phyloP scores from a whole-genome alignment of 1,284 basidiomycete genomes.

The Blastosporella zonata region DNA sequence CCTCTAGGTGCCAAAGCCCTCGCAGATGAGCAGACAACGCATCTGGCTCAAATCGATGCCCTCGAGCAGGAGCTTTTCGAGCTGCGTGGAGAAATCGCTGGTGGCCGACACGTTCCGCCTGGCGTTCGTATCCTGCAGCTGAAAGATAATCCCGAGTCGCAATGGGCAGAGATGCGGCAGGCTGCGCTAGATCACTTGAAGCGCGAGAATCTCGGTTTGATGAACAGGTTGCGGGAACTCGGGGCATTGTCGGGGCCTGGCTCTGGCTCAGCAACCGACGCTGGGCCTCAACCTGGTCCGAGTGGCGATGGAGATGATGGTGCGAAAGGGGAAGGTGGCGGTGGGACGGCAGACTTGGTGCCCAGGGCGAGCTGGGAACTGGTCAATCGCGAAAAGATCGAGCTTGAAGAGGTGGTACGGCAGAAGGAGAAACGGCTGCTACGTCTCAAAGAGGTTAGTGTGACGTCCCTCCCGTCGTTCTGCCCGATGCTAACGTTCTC shows the following conservation, averaged over 20 bases:
- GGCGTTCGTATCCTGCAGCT: slow-evolving; percentile 69
- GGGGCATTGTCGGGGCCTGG: slow-evolving; percentile 36
- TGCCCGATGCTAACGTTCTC: not conserved
- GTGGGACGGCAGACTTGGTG: slow-evolving; percentile 41
- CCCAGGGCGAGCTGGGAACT: slow-evolving; percentile 72
- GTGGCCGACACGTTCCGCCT: slow-evolving; percentile 74
- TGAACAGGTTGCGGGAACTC: slow-evolving; percentile 55
- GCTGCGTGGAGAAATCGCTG: slow-evolving; percentile 69
- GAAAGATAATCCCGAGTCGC: slow-evolving; percentile 70
- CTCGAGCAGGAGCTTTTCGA: slow-evolving; percentile 74
- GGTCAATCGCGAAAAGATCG: slow-evolving; percentile 56
- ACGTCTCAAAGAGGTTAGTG: slow-evolving; percentile 63
- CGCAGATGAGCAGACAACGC: slow-evolving; percentile 33
- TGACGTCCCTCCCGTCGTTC: not conserved
- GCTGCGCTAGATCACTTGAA: slow-evolving; percentile 67
- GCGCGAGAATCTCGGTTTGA: slow-evolving; percentile 72
- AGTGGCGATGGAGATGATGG: slow-evolving; percentile 7
- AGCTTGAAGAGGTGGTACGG: slow-evolving; percentile 56
- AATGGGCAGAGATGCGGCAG: slow-evolving; percentile 68
- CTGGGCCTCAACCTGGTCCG: not conserved
- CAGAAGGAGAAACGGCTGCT: slow-evolving; percentile 76
- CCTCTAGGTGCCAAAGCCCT: slow-evolving; percentile 42
- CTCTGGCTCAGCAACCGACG: not conserved
- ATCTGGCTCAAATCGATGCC: slow-evolving; percentile 43
- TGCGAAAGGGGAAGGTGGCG: slow-evolving; percentile 4